Evolutionary conservation across 305 asterid genomes (phyloP).

Genomic region (Fraxinus baroniana): DNA sequence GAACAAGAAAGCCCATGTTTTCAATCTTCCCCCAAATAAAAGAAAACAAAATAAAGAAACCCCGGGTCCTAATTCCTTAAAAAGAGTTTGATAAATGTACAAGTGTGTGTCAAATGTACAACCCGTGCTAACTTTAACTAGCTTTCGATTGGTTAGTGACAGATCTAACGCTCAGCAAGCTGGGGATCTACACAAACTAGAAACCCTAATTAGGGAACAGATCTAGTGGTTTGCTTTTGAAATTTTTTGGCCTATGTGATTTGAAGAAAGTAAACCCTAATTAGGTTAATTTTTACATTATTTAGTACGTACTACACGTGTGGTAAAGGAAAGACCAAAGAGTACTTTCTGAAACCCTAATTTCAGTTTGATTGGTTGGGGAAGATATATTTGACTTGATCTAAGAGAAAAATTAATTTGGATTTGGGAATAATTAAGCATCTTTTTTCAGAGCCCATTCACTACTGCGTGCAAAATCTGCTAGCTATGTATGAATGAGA

Average conservation of each 20-base stretch:
- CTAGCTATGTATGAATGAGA: constrained; percentile 40
- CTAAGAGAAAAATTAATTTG: not conserved
- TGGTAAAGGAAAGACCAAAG: not conserved
- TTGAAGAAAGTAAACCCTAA: constrained; percentile 37
- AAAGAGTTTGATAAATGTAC: not conserved
- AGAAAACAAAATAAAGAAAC: not conserved
- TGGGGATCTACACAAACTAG: not conserved
- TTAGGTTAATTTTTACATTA: constrained; percentile 30
- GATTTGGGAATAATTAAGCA: not conserved
- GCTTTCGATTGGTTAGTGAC: constrained; percentile 11
- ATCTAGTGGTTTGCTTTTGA: constrained; percentile 5
- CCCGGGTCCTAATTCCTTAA: constrained; percentile 6
- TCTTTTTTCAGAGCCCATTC: constrained; percentile 34
- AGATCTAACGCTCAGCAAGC: not conserved
- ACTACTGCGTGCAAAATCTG: constrained; percentile 28
- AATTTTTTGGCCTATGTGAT: constrained; percentile 4
- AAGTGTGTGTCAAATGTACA: not conserved
- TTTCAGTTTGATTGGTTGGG: constrained; percentile 14
- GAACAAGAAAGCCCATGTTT: constrained; percentile 24
- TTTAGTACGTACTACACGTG: not conserved
- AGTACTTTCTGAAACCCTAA: constrained; percentile 6
- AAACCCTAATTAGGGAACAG: constrained; percentile 1
- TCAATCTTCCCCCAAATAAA: not conserved
- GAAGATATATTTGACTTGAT: constrained; percentile 1
- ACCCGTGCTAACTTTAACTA: not conserved